Evolutionary conservation across 768 basidiomycete genomes (phyloP), one percentile per base, ranked within the genome.

Genomic region (Pleurotus tuber-regium): DNA sequence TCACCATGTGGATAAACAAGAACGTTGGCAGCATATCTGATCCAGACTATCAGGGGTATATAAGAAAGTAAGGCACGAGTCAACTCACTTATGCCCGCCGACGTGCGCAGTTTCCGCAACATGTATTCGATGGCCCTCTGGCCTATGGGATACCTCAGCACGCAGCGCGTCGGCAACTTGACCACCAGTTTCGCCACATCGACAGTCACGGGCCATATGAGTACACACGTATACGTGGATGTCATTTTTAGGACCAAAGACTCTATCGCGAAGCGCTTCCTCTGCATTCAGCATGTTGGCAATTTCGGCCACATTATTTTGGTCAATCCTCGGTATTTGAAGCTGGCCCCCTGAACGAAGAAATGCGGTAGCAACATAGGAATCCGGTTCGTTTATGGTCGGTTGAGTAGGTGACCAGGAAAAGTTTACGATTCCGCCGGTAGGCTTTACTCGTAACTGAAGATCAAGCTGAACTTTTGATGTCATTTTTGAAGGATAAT

Each of bases 31-130:
- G 87, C 87, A 57, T 81, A 79, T 61, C 86, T 87, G 35, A 14
- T 31, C 24, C 36, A 35, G 25, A 26, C 9, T 52, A 25, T 25
- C 31, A 38, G 25, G 21, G n/a, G 29, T 42, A 52, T 39, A 41
- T 12, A 21, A n/a, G 51, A 19, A 7, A 36, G 23, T 21, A 64
- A 6, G n/a, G n/a, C n/a, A n/a, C n/a, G n/a, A n/a, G n/a, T n/a
- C n/a, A n/a, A 74, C 84, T 62, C 61, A 89, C 90, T 88, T 76
- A 67, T 94, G 91, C 21, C 89, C 89, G 1, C 92, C 91, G 44
- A 94, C 83, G 65, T 94, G 91, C 2, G 78, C 86, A 4, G 86
- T 78, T 56, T 89, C 82, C 2, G 80, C 80, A 1, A 92, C 70
- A 74, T 73, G 58, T 54, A 81, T 53, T 31, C 61, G 55, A 28